phyloP scores from a whole-genome alignment of 176 grass and related monocot species.

The Zea mays region DNA sequence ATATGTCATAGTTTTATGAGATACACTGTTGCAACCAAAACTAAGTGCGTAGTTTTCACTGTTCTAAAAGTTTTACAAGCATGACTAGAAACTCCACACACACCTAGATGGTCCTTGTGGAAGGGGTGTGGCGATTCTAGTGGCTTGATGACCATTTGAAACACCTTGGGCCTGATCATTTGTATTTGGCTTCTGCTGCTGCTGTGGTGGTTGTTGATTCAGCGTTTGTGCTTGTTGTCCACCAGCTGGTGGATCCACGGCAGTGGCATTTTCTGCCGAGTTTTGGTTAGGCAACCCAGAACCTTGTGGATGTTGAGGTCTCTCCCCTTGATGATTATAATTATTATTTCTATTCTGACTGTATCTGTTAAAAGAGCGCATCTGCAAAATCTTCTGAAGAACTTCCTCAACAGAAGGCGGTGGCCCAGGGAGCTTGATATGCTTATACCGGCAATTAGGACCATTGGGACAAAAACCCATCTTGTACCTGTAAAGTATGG shows the following conservation, averaged over 20 bases:
- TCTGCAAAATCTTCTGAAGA: slow-evolving; percentile 74
- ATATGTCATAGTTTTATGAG: slow-evolving; percentile 25
- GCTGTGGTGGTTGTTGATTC: slow-evolving; percentile 60
- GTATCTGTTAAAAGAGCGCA: slow-evolving; percentile 52
- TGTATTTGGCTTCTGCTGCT: slow-evolving; percentile 49
- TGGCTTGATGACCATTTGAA: slow-evolving; percentile 66
- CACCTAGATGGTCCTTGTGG: slow-evolving; percentile 97
- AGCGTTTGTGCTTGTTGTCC: slow-evolving; percentile 46
- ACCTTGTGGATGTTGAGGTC: slow-evolving; percentile 55
- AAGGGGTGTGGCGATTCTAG: slow-evolving; percentile 79
- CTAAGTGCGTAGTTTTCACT: slow-evolving; percentile 41
- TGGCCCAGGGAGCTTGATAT: slow-evolving; percentile 59
- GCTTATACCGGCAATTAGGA: slow-evolving; percentile 80
- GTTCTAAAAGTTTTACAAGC: slow-evolving; percentile 65
- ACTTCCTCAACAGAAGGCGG: slow-evolving; percentile 81
- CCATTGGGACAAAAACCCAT: slow-evolving; percentile 99
- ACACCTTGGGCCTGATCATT: slow-evolving; percentile 52
- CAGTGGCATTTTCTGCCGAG: slow-evolving; percentile 38
- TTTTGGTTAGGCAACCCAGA: slow-evolving; percentile 53
- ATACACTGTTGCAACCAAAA: slow-evolving; percentile 26
- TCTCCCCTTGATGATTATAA: slow-evolving; percentile 70
- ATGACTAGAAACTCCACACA: slow-evolving; percentile 97
- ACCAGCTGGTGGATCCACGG: slow-evolving; percentile 42
- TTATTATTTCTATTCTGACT: slow-evolving; percentile 69
- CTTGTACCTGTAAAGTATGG: slow-evolving; percentile 70